Evolutionary conservation across 2,329 filamentous ascomycete genomes (phyloP).

Genomic region (Pseudogymnoascus sp.): DNA sequence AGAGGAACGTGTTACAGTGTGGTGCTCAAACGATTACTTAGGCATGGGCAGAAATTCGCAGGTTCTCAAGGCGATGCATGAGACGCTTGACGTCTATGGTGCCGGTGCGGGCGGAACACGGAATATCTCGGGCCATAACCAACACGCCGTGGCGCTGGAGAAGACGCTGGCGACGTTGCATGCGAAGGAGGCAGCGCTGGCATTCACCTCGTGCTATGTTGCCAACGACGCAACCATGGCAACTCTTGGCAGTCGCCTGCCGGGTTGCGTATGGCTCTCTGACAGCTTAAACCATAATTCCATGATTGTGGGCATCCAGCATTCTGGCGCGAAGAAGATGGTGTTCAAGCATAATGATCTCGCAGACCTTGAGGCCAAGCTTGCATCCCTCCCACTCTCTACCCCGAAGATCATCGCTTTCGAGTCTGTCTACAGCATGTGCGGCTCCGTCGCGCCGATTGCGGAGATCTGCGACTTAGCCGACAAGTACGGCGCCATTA

Average conservation of each 20-base stretch:
- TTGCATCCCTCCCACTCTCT: constrained; percentile 75
- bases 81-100: constrained; percentile 89
- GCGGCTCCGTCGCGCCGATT: constrained; percentile 91
- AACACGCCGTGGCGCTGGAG: constrained; percentile 83
- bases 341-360: constrained; percentile 99
- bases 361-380: constrained; percentile 83
- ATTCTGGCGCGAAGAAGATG: constrained; percentile 93
- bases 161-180: constrained; percentile 76
- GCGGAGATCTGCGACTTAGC: constrained; percentile 92
- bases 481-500: constrained; percentile 95
- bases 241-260: constrained; percentile 92
- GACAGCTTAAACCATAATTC: constrained; percentile 97
- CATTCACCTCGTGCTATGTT: constrained; percentile 97
- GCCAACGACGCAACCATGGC: constrained; percentile 96
- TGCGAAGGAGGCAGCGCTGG: constrained; percentile 81
- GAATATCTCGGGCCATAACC: constrained; percentile 97
- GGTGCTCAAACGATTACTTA: constrained; percentile 98
- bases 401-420: constrained; percentile 98
- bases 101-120: constrained; percentile 91
- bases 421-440: constrained; percentile 99
- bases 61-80: constrained; percentile 86
- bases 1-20: constrained; percentile 86
- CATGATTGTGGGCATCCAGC: constrained; percentile 98
- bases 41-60: constrained; percentile 90
- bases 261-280: constrained; percentile 94